A percentile compares a stretch with the other conserved stretches of the same genome.
Conservation (phyloP, 805 yeast genomes). For the Cyberlindnera sargentensis region DNA sequence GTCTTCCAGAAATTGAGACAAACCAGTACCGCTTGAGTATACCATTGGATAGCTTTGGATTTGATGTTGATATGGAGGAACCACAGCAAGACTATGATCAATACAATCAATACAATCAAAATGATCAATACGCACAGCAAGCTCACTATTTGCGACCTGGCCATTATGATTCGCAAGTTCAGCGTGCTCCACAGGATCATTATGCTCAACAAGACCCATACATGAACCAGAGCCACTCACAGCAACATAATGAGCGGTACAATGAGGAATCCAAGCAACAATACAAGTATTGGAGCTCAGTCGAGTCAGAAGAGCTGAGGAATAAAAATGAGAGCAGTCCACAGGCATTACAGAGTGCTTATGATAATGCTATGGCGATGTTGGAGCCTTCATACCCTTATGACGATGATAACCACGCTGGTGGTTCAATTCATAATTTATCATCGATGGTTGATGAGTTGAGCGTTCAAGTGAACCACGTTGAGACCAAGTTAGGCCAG, state of each 20-base stretch:
- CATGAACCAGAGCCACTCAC: no score
- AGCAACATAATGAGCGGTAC: background rate
- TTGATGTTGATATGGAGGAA: slow-evolving; percentile 4
- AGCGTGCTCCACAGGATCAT: no score
- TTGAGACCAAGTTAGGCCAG: slow-evolving; percentile 15
- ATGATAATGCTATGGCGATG: background rate
- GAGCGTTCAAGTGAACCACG: slow-evolving; percentile 21
- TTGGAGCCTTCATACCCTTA: background rate
- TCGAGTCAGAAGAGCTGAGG: background rate
- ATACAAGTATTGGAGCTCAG: slow-evolving; percentile 15
- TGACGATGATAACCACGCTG: background rate
- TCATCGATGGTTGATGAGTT: slow-evolving; percentile 30
- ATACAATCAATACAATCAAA: background rate
- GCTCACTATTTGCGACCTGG: no score
- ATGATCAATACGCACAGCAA: background rate
- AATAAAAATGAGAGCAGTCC: background rate
- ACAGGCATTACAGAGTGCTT: background rate
- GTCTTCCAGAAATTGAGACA: slow-evolving; percentile 20
- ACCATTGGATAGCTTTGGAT: slow-evolving; percentile 20
- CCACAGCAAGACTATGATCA: background rate
- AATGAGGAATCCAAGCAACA: background rate
- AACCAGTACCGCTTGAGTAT: slow-evolving; percentile 22
- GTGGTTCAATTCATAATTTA: slow-evolving; percentile 24
- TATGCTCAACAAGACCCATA: no score
- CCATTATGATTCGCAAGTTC: no score